Evolutionary conservation across 164 flowering plant genomes (phyloP).

Genomic region (Macadamia integrifolia): DNA sequence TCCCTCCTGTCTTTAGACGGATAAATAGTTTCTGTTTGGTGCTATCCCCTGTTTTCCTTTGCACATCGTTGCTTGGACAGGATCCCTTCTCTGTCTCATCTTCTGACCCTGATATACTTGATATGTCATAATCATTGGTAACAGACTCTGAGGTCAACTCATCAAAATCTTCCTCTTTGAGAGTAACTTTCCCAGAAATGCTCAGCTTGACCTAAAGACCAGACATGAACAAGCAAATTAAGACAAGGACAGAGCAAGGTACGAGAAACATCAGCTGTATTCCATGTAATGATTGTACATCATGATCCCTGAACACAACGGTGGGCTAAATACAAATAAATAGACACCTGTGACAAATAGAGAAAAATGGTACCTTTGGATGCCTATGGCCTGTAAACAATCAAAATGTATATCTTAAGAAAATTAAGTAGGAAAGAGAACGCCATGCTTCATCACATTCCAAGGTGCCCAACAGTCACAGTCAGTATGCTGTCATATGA

Average conservation of each 20-base stretch:
- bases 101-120: constrained; percentile 97
- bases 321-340: no score
- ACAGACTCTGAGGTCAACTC: constrained; percentile 54
- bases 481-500: no score
- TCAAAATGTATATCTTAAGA: no score
- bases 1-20: constrained; percentile 55
- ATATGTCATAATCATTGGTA: constrained; percentile 64
- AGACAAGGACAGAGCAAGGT: background rate
- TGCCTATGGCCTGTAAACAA: no score
- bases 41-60: constrained; percentile 15
- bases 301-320: no score
- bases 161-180: constrained; percentile 91
- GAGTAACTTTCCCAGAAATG: constrained; percentile 63
- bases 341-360: background rate
- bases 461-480: no score
- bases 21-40: constrained; percentile 48
- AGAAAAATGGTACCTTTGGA: background rate
- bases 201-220: constrained; percentile 67
- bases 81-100: constrained; percentile 56
- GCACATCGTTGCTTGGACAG: constrained; percentile 14
- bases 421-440: no score
- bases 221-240: constrained; percentile 4
- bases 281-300: no score
- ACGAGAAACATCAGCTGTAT: background rate
- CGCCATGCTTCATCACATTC: no score